Conservation (phyloP, 163 green algal species). For the Chlorella variabilis region DNA sequence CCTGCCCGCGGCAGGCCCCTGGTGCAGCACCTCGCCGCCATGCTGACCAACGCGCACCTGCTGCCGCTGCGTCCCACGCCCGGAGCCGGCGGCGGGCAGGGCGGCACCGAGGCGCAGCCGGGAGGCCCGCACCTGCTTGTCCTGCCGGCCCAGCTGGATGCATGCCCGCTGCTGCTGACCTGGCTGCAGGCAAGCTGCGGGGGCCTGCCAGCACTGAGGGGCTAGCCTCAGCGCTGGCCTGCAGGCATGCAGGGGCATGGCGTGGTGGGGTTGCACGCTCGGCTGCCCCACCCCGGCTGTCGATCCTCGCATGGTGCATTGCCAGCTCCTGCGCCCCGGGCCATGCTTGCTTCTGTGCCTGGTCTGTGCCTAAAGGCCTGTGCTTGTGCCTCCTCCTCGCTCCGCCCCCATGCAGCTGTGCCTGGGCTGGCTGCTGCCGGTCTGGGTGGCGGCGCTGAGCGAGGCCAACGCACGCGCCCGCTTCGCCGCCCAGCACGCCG, state of each 20-base stretch:
- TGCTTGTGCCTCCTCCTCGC: too few species aligned
- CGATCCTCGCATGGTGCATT: too few species aligned
- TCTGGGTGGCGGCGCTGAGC: slow-evolving; percentile 8
- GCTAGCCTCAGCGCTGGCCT: neutral
- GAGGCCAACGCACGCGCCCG: neutral
- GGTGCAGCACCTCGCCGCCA: neutral
- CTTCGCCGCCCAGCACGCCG: neutral
- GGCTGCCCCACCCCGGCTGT: too few species aligned
- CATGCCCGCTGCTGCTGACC: slow-evolving; percentile 14
- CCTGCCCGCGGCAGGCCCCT: too few species aligned
- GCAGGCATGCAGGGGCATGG: too few species aligned
- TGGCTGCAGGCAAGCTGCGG: slow-evolving; percentile 10
- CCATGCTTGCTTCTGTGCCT: neutral
- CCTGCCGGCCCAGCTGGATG: neutral
- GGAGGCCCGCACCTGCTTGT: neutral
- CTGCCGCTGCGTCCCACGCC: neutral
- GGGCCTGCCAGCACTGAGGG: neutral
- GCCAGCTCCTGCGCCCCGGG: too few species aligned
- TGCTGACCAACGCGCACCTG: neutral
- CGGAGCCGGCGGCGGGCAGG: too few species aligned
- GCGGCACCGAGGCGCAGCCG: neutral
- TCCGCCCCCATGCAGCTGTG: slow-evolving; percentile 6
- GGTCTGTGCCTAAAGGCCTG: neutral
- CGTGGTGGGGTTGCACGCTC: too few species aligned
- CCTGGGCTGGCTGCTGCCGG: slow-evolving; percentile 18